phyloP scores from a whole-genome alignment of 1,284 basidiomycete genomes.

The Melampsora americana region DNA sequence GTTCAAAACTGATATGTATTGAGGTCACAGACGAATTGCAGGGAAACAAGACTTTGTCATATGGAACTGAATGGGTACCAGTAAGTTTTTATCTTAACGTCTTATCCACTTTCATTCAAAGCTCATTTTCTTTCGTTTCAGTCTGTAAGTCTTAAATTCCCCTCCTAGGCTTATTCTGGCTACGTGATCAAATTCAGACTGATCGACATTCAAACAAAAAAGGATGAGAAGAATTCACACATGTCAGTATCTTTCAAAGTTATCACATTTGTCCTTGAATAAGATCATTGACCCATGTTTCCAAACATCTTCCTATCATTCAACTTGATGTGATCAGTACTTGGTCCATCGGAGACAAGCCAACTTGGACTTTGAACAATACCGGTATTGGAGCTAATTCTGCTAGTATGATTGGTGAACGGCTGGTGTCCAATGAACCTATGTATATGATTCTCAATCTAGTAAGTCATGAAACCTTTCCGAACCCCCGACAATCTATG shows the following conservation, averaged over 20 bases:
- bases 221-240: constrained; percentile 26
- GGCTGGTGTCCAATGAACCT: constrained; percentile 79
- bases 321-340: not conserved
- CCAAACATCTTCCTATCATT: not conserved
- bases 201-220: too few species aligned
- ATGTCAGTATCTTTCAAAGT: constrained; percentile 27
- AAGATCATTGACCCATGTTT: not conserved
- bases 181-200: not conserved
- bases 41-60: constrained; percentile 47
- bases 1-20: constrained; percentile 45
- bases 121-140: not conserved
- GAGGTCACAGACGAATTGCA: constrained; percentile 48
- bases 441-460: constrained; percentile 58
- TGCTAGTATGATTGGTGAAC: constrained; percentile 65
- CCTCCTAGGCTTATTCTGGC: not conserved
- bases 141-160: constrained; percentile 14
- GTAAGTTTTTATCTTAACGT: constrained; percentile 47
- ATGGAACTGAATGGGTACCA: constrained; percentile 48
- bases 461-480: constrained; percentile 24
- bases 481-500: not conserved
- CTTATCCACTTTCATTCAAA: not conserved
- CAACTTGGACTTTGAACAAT: constrained; percentile 73
- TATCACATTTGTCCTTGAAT: not conserved
- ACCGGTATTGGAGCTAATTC: constrained; percentile 68
- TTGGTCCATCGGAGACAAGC: constrained; percentile 68